Evolutionary conservation across 495 filamentous ascomycete species (phyloP), one percentile per base, ranked within the genome.

Genomic region (Rhizodiscina lignyota): DNA sequence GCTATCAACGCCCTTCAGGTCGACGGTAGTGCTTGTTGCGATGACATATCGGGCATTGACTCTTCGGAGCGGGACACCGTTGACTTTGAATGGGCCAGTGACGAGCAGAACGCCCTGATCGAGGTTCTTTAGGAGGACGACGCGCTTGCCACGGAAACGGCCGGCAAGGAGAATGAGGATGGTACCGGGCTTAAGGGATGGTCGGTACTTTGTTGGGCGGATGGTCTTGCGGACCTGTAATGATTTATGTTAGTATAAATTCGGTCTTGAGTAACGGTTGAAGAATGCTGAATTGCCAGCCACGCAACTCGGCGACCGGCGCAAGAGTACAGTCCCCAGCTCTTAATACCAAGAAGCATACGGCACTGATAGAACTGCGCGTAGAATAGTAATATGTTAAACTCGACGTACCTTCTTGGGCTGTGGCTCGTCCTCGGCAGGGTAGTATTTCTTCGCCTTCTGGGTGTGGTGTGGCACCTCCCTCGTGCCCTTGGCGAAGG

Each of bases 361-460:
- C 24, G 5, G 21, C 5, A 10, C 5, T 21, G 5, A 5, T 11
- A 35, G 17, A 33, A 33, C 30, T 35, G 12, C 13, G 18, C 17
- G 19, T 4, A 8, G 11, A 33, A 33, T 33, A 18, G 8, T 32
- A 6, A 6, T 11, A n/a, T n/a, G n/a, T n/a, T n/a, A n/a, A n/a
- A n/a, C n/a, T n/a, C n/a, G n/a, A 44, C 74, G 57, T 67, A 99
- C 91, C 77, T 89, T 89, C 72, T 82, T 93, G 42, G 79, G 77
- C 68, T 80, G 68, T 56, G 69, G 55, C 58, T 87, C 79, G 63
- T 94, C 89, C 59, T 94, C 83, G 53, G 85, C 80, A 60, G 91
- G 91, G 65, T 99, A 99, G 83, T 87, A 99, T 68, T 96, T 99
- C 74, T 78, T 72, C 55, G 87, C 89, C 80, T 91, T 92, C 63